Evolutionary conservation across 768 basidiomycete genomes (phyloP).

Genomic region (Boletellus ananiceps): DNA sequence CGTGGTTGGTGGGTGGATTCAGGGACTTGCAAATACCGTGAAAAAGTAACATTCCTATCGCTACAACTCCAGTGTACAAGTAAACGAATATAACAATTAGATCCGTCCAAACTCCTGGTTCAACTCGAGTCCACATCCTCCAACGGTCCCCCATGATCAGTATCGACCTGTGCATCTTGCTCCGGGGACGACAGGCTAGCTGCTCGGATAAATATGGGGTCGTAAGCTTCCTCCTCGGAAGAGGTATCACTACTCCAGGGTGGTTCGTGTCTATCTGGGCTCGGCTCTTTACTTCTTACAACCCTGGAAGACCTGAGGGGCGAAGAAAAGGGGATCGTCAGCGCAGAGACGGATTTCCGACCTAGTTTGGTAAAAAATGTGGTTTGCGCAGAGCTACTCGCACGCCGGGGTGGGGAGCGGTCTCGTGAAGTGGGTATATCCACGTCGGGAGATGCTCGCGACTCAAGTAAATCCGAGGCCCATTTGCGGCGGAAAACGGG

Average conservation of each 20-base stretch:
- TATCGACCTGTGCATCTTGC: slow-evolving; percentile 11
- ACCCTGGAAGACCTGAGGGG: slow-evolving; percentile 22
- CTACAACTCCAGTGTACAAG: background rate
- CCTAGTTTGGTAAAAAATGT: slow-evolving; percentile 42
- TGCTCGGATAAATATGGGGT: slow-evolving; percentile 8
- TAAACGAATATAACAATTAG: background rate
- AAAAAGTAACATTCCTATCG: background rate
- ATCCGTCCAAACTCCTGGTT: background rate
- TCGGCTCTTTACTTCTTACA: slow-evolving; percentile 22
- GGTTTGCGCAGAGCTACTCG: slow-evolving; percentile 17
- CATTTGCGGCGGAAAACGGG: slow-evolving; percentile 45
- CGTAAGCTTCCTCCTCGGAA: slow-evolving; percentile 39
- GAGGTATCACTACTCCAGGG: slow-evolving; percentile 62
- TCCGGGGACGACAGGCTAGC: slow-evolving; percentile 6
- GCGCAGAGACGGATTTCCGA: slow-evolving; percentile 41
- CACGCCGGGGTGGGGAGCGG: slow-evolving; percentile 6
- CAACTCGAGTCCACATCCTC: slow-evolving; percentile 23
- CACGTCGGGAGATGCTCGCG: slow-evolving; percentile 20
- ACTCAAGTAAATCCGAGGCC: slow-evolving; percentile 41
- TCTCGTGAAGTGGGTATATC: slow-evolving; percentile 11
- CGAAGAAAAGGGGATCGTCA: slow-evolving; percentile 35
- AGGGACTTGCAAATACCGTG: slow-evolving; percentile 14
- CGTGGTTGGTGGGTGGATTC: slow-evolving; percentile 2
- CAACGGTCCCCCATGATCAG: slow-evolving; percentile 16
- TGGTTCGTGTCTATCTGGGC: slow-evolving; percentile 32